These are phyloP conservation scores for Spinacia oleracea DNA, from an alignment of 179 eudicot species.

Conservation along the genomic window DNA sequence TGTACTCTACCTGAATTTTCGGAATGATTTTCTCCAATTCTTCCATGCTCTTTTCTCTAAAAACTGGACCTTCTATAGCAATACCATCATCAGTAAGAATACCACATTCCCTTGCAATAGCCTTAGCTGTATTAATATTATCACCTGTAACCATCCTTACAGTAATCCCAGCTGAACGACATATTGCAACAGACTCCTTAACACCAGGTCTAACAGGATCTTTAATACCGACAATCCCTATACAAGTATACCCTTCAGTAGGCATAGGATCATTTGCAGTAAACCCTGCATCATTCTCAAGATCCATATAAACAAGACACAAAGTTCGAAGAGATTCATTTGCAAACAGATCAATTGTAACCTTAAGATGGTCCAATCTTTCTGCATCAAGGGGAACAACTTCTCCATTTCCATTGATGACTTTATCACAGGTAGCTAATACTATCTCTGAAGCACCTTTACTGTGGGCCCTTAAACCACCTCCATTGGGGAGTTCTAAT, in stretches of 20 bases:
- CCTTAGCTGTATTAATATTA: slow-evolving; percentile 91
- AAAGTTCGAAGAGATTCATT: slow-evolving; percentile 81
- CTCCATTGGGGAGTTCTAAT: slow-evolving; percentile 70
- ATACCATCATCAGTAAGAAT: slow-evolving; percentile 91
- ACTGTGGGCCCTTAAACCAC: slow-evolving; percentile 64
- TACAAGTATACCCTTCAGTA: slow-evolving; percentile 63
- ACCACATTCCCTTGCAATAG: slow-evolving; percentile 96
- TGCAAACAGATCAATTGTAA: slow-evolving; percentile 74
- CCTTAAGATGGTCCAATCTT: slow-evolving; percentile 47
- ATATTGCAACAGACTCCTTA: slow-evolving; percentile 81
- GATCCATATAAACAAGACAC: slow-evolving; percentile 77
- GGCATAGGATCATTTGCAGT: slow-evolving; percentile 63
- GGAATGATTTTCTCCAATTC: slow-evolving; percentile 73
- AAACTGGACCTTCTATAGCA: slow-evolving; percentile 93
- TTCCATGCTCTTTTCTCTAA: slow-evolving; percentile 64
- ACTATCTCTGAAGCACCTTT: slow-evolving; percentile 98
- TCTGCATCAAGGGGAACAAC: slow-evolving; percentile 65
- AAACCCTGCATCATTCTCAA: slow-evolving; percentile 46
- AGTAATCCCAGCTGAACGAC: slow-evolving; percentile 82
- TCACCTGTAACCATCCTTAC: slow-evolving; percentile 97
- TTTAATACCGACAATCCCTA: slow-evolving; percentile 90
- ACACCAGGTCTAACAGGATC: slow-evolving; percentile 97
- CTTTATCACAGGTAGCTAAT: slow-evolving; percentile 75
- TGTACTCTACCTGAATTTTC: slow-evolving; percentile 66
- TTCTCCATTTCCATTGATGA: slow-evolving; percentile 60